Evolutionary conservation across 805 yeast genomes (phyloP).

Genomic region (Candida namnaoensis): DNA sequence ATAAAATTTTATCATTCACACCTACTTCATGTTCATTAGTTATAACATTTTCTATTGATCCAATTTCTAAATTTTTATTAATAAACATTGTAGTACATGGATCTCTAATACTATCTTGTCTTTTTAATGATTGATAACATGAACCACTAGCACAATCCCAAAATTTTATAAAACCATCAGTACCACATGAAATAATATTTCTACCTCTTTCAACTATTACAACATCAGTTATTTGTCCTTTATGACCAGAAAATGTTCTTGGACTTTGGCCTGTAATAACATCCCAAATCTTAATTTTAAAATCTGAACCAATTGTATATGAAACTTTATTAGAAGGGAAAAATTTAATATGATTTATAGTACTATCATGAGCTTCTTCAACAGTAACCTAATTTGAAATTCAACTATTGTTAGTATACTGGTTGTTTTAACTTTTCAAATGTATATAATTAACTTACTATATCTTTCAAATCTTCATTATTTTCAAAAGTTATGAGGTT

Average conservation of each 20-base stretch:
- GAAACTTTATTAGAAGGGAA: slow-evolving; percentile 64
- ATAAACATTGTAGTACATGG: slow-evolving; percentile 21
- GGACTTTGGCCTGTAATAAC: slow-evolving; percentile 35
- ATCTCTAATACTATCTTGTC: slow-evolving; percentile 26
- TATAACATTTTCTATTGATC: background rate
- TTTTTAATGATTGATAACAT: slow-evolving; percentile 29
- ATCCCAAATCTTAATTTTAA: slow-evolving; percentile 55
- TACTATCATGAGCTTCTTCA: slow-evolving; percentile 39
- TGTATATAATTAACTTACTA: slow-evolving; percentile 1
- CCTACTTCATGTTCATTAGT: slow-evolving; percentile 39
- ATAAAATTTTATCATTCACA: slow-evolving; percentile 31
- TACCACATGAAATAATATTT: slow-evolving; percentile 47
- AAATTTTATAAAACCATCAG: slow-evolving; percentile 46
- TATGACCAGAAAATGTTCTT: slow-evolving; percentile 45
- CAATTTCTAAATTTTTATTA: background rate
- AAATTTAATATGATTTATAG: slow-evolving; percentile 33
- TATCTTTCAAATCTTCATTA: slow-evolving; percentile 9
- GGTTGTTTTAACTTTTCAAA: background rate
- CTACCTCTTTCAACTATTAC: slow-evolving; percentile 57
- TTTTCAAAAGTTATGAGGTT: slow-evolving; percentile 24
- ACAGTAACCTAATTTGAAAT: slow-evolving; percentile 5
- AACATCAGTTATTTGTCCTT: slow-evolving; percentile 35
- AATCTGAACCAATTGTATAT: slow-evolving; percentile 51
- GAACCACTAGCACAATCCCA: slow-evolving; percentile 66
- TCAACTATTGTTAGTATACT: slow-evolving; percentile 1